Evolutionary conservation across 192 early-diverging fungal species (phyloP), one percentile per base, ranked within the genome.

Genomic region (Podila horticola): DNA sequence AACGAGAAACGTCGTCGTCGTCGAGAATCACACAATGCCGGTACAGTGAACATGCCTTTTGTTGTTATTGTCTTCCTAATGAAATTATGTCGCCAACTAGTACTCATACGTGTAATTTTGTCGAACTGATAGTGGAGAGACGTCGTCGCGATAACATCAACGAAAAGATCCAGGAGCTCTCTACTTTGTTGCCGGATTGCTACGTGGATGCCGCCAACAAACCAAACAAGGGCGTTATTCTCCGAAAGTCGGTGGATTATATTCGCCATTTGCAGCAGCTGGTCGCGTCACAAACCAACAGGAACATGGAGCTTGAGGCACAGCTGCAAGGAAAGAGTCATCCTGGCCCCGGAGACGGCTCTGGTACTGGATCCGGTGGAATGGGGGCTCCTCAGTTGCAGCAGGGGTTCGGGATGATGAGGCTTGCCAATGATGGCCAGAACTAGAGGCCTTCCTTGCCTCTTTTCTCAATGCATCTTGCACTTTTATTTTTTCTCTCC

Each of bases 111-210:
- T 67, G 20, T 2, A 59, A 38, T 26, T 45, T 67, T 57, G 2
- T 64, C 31, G 58, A 17, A 15, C 33, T 38, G 17, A 58, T 74
- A 86, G 97, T 98, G 36, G 97, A 98, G 85, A 87, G 97, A 62
- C 91, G 97, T 62, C 85, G 97, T 41, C 89, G 96, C 36, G 97
- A 98, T 82, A 96, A 97, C 75, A 98, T 98, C 85, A 98, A 98
- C 82, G 97, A 98, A 83, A 95, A 95, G 82, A 98, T 98, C 67
- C 94, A 92, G 75, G 97, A 98, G 81, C 88, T 98, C 41, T 89
- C 88, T 30, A 87, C 83, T 3, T 81, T 98, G 49, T 87, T 98
- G 45, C 97, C 97, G 31, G 94, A 95, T 41, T 74, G 86, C 57
- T 85, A 86, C 71, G 82, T 89, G 67, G 93, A 95, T 64, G 67